Evolutionary conservation across 78 protist genomes (phyloP), one percentile per base, ranked within the genome.

Genomic region (Dictyostelium brefeldianum): DNA sequence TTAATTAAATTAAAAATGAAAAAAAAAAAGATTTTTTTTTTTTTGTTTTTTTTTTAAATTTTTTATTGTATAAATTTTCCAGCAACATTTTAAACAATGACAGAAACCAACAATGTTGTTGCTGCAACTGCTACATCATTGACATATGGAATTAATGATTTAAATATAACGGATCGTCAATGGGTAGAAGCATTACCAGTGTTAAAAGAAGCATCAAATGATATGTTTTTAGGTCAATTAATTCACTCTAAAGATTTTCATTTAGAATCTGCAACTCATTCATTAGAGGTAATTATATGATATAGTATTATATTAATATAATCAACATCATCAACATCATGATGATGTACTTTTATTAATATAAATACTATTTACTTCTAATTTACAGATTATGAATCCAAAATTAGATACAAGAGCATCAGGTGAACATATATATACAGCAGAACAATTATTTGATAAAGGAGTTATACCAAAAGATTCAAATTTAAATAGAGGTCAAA

Each of bases 211-310:
- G 90, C 90, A 10, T 36, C 65, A 48, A 69, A 82, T 25, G 78
- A 65, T 50, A 82, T 82, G 81, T 22, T 29, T 3, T 27, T 82
- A 36, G 90, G 90, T 69, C 90, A 82, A 70, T 36, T 82, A 10
- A 69, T 82, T 69, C 81, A 70, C 62, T 20, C 73, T 17, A 69
- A 46, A 50, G 25, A 47, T 17, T 82, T 82, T 70, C 31, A 31
- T 15, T 82, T 82, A 25, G 81, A 82, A 27, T n/a, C 20, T 5
- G 78, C 70, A 12, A 70, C 71, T 48, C 80, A 69, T 70, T 18
- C 90, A 25, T 51, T 82, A n/a, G 90, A 73, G 25, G 79, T 73
- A 73, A 5, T 36, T 36, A 36, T 36, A n/a, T n/a, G n/a, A n/a
- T n/a, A 36, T 36, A 4, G 15, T 14, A 14, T 51, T 51, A n/a